Base-by-base conservation (phyloP, 1,284 basidiomycete species). In the Cryptococcus sp. region DNA sequence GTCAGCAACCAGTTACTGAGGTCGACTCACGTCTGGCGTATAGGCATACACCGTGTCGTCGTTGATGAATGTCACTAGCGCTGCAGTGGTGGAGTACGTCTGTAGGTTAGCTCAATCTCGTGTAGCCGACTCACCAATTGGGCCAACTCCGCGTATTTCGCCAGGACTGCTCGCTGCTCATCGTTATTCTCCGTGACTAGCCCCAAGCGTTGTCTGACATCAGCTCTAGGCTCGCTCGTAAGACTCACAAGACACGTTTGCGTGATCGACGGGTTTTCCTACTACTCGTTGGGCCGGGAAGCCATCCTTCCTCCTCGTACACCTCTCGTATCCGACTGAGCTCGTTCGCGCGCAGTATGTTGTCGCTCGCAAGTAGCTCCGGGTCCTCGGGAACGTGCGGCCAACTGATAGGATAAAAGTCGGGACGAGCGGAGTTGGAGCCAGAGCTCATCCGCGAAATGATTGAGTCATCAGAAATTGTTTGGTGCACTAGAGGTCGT, bases 71-170 rank as follows among this genome's bases (percentile, higher is more conserved):
- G 62, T 42, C 13, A 62, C 53, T 20, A 52, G 57, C 4, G 55
- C 57, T 31, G 55, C 47, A 1, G 50, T 39, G 52, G 20, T 62
- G 44, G 46, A 70, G 66, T n/a, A 66, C 55, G 67, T 71, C 42
- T 2, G 19, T 17, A 13, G 25, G 27, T 50, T 17, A 52, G 42
- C n/a, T 53, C 41, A 57, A 7, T 19, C 17, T 16, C 25, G 47
- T 16, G n/a, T 3, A 5, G n/a, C 5, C 11, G 11, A 60, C 70
- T 54, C 40, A 71, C 72, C 48, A 71, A 42, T 39, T 68, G 50
- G 6, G 72, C 68, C 35, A 75, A 53, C 35, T 75, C 72, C 20
- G 65, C 59, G 49, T 75, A 76, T 53, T 73, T 73, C 4, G 66
- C 48, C n/a, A 76, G 60, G 31, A 76, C 70, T 1, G 64, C 61